Evolutionary conservation across 257 asterid genomes (phyloP).

Genomic region (Primulina tabacum): DNA sequence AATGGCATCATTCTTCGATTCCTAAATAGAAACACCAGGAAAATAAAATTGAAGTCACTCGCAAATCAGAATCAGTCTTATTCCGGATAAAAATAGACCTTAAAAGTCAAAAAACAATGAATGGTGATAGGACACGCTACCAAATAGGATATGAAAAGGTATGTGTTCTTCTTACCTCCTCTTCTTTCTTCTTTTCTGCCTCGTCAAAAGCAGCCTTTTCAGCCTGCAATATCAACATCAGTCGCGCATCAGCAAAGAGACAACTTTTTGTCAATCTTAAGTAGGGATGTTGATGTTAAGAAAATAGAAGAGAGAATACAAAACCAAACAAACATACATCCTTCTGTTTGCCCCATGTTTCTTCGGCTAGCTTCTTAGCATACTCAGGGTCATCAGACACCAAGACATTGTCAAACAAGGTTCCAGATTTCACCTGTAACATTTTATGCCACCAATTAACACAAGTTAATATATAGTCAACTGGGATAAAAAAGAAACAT

Average conservation of each 20-base stretch:
- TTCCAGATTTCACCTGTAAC: constrained; percentile 95
- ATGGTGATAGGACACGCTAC: background rate
- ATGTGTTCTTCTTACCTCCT: constrained; percentile 49
- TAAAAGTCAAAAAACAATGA: background rate
- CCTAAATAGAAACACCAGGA: constrained; percentile 26
- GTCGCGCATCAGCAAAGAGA: constrained; percentile 6
- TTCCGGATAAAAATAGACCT: background rate
- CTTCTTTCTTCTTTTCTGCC: constrained; percentile 88
- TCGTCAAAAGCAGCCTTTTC: constrained; percentile 94
- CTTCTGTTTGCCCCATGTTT: constrained; percentile 92
- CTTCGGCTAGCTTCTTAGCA: constrained; percentile 82
- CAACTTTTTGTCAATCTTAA: background rate
- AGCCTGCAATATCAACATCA: constrained; percentile 46
- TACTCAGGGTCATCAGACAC: constrained; percentile 81
- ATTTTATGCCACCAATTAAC: constrained; percentile 8
- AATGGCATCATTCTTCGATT: constrained; percentile 24
- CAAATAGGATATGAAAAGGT: background rate
- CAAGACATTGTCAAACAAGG: constrained; percentile 90
- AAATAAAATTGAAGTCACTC: background rate
- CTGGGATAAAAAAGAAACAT: background rate
- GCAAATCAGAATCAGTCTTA: background rate
- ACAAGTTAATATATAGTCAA: background rate
- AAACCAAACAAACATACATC: constrained; percentile 56
- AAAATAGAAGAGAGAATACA: background rate
- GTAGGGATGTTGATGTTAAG: background rate